Base-by-base conservation (phyloP, 441 rosid genomes). In the Mallotus japonicus region DNA sequence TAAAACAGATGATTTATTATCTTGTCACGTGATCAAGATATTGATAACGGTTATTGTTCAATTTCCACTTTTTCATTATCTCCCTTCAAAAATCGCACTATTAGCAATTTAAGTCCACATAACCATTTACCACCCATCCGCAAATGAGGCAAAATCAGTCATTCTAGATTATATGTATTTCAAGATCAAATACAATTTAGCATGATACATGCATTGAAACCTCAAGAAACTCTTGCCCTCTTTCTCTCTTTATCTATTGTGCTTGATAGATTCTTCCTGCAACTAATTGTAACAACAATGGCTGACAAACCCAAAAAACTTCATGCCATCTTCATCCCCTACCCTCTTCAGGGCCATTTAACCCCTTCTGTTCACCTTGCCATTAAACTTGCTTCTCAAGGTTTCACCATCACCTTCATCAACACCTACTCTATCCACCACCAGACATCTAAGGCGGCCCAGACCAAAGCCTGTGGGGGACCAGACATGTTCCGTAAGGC, bases 271-370 rank as follows among this genome's bases (percentile, higher is more conserved):
- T 28, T 28, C 32, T 53, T 34, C n/a, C 19, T 11, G 34, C 66
- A 51, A 8, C 58, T 55, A 37, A 19, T 42, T 42, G 5, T 51
- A 13, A 34, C 57, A 53, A 71, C 22, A 47, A 83, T 83, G 87
- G 82, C 65, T 9, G 62, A 47, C 22, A 56, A 51, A n/a, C 13
- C 10, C 47, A 69, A 63, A 50, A 90, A 83, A 62, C 85, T 74
- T 65, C 90, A 85, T 70, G 88, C 87, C 54, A 78, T 90, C 70
- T 72, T 90, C 84, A 64, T 90, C 55, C 81, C 92, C 12, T 83
- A 73, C 78, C 92, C 92, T 49, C 89, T 90, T 44, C 96, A 90
- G 76, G 93, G 96, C 68, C 96, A 90, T 46, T 87, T 89, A 3
- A 85, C 76, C 65, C 93, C 93, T 15, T 70, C 84, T 49, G 89